Base-by-base conservation (phyloP, 176 grass and related monocot species). In the Oryza coarctata region DNA sequence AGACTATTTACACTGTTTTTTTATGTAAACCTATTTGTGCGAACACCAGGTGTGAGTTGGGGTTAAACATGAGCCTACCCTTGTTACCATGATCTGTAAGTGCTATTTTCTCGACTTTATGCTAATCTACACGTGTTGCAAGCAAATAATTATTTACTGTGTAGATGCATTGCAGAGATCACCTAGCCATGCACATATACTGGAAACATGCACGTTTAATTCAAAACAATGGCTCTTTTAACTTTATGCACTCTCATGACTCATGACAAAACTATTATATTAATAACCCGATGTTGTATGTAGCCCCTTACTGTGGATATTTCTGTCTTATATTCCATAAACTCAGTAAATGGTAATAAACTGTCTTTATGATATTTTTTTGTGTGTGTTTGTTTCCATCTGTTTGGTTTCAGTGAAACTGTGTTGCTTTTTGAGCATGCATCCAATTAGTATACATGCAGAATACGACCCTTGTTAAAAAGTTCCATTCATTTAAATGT, bases 211-310 rank as follows among this genome's bases (percentile, higher is more conserved):
- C 47, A 52, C 6, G 6, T 52, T 52, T 52, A 52, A 22, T 52
- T 52, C 49, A 52, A 52, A 52, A 20, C 49, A 52, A 6, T 50
- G 45, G 45, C 17, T 55, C 14, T 55, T 22, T 20, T 55, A 8
- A 47, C 44, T n/a, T 55, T 7, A 43, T 55, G 50, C 20, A 17
- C 44, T 47, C 12, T 47, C 44, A 55, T 55, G 18, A 22, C 20
- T 57, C 50, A 0, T n/a, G 45, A 17, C 50, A n/a, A 55, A 7
- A 55, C 11, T 55, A n/a, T 55, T 55, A 22, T 55, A 22, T 55
- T 55, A 55, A 55, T 81, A 89, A 91, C 94, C 80, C 0, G 1
- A 20, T 65, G 32, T 85, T 75, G 35, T 77, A 41, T 82, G 0
- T 66, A 12, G 1, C 26, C 34, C 34, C 12, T 76, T 26, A n/a